Evolutionary conservation across 2,329 filamentous ascomycete genomes (phyloP).

Genomic region (Epichloe hybrida): DNA sequence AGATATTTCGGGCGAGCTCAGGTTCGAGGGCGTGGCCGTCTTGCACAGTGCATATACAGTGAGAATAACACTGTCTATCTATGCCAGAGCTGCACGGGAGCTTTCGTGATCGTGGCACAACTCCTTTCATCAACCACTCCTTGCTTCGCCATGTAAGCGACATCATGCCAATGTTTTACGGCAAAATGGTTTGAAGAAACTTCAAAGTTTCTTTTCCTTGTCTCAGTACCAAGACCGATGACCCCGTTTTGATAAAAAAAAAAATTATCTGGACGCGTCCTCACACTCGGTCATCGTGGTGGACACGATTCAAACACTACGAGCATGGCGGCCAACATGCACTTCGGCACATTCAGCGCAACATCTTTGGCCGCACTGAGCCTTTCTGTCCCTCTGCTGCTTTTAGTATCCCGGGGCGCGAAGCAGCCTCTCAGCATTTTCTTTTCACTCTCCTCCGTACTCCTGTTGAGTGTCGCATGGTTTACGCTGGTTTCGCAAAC

Average conservation of each 20-base stretch:
- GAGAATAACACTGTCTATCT: not conserved
- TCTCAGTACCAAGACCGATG: not conserved
- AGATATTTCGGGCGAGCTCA: not conserved
- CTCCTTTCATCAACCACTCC: not conserved
- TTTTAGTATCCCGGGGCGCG: not conserved
- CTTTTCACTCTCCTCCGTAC: slow-evolving; percentile 5
- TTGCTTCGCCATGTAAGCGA: not conserved
- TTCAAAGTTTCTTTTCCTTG: accelerated
- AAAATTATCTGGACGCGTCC: not conserved
- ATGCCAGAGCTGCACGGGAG: not conserved
- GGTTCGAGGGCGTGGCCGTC: too few relatives aligned
- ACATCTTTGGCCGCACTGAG: slow-evolving; percentile 2
- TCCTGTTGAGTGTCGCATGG: slow-evolving; percentile 11
- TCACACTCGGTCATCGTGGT: not conserved
- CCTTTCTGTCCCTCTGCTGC: slow-evolving; percentile 3
- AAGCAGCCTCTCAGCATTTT: not conserved
- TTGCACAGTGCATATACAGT: not conserved
- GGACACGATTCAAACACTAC: not conserved
- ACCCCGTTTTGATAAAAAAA: not conserved
- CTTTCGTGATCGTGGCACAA: not conserved
- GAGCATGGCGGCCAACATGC: not conserved
- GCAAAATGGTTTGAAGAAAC: not conserved
- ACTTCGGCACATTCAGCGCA: not conserved
- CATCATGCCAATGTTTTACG: not conserved
- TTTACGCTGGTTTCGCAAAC: slow-evolving; percentile 12